Evolutionary conservation across 345 rosid genomes (phyloP).

Genomic region (Sisymbrium irio): DNA sequence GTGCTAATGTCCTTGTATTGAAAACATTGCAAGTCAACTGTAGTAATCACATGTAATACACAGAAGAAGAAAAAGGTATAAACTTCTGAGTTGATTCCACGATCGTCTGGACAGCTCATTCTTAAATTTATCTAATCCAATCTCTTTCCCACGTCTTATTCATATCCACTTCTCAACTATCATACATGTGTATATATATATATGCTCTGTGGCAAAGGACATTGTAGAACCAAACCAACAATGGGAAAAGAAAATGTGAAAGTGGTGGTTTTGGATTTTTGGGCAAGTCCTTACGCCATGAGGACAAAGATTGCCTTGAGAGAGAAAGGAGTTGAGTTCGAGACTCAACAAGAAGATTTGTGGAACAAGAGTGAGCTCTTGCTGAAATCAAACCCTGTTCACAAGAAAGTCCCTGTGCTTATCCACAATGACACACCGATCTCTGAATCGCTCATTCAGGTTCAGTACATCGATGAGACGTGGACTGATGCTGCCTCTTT

Average conservation of each 20-base stretch:
- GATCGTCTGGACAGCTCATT: constrained; percentile 22
- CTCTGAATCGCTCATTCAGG: constrained; percentile 29
- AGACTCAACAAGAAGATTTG: constrained; percentile 32
- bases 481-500: constrained; percentile 29
- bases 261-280: constrained; percentile 35
- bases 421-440: constrained; percentile 22
- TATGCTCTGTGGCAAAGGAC: background rate
- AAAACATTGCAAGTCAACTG: constrained; percentile 16
- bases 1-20: constrained; percentile 2
- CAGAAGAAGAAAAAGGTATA: constrained; percentile 1
- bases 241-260: constrained; percentile 32
- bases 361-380: constrained; percentile 39
- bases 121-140: constrained; percentile 3
- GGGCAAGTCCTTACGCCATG: constrained; percentile 40
- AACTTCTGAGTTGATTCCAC: constrained; percentile 30
- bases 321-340: constrained; percentile 36
- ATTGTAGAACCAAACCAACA: constrained; percentile 6
- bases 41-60: constrained; percentile 18
- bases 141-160: constrained; percentile 21
- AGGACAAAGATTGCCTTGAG: constrained; percentile 37
- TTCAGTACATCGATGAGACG: constrained; percentile 38
- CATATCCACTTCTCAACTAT: background rate
- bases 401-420: constrained; percentile 40
- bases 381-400: constrained; percentile 34
- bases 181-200: constrained; percentile 2